phyloP scores from a whole-genome alignment of 306 rosid genomes.

The Medicago ruthenica region DNA sequence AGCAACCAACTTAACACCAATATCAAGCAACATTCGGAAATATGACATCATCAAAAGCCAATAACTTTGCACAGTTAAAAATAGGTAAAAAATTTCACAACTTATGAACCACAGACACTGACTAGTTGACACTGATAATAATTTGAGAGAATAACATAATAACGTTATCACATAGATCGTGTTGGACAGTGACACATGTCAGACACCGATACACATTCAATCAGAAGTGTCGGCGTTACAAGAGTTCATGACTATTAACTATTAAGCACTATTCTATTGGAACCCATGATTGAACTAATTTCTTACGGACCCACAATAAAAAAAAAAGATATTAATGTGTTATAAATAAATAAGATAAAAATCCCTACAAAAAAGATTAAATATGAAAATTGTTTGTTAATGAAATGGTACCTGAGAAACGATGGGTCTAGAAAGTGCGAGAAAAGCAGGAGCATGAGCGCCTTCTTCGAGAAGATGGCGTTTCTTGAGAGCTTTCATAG shows the following conservation, averaged over 20 bases:
- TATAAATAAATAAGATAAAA: conserved; percentile 20
- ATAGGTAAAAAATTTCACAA: too few relatives aligned
- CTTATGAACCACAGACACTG: too few relatives aligned
- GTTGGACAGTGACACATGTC: too few relatives aligned
- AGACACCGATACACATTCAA: too few relatives aligned
- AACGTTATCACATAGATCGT: too few relatives aligned
- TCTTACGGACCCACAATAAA: background rate
- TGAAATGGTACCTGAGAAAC: conserved; percentile 55
- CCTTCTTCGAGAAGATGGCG: conserved; percentile 97
- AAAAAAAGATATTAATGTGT: background rate
- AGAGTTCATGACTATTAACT: too few relatives aligned
- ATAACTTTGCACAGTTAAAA: too few relatives aligned
- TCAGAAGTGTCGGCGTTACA: too few relatives aligned
- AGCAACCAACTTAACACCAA: conserved; percentile 15
- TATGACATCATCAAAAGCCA: background rate
- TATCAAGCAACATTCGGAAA: conserved; percentile 11
- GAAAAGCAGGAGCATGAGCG: conserved; percentile 87
- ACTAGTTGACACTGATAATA: too few relatives aligned
- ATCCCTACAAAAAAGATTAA: conserved; percentile 30
- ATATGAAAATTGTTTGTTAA: background rate
- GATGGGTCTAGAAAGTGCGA: conserved; percentile 79
- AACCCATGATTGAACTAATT: conserved; percentile 10
- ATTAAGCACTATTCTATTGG: background rate
- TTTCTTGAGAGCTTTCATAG: conserved; percentile 77
- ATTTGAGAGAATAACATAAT: too few relatives aligned